Evolutionary conservation across 2,329 filamentous ascomycete genomes (phyloP), one percentile per base, ranked within the genome.

Genomic region (Exophiala sp.): DNA sequence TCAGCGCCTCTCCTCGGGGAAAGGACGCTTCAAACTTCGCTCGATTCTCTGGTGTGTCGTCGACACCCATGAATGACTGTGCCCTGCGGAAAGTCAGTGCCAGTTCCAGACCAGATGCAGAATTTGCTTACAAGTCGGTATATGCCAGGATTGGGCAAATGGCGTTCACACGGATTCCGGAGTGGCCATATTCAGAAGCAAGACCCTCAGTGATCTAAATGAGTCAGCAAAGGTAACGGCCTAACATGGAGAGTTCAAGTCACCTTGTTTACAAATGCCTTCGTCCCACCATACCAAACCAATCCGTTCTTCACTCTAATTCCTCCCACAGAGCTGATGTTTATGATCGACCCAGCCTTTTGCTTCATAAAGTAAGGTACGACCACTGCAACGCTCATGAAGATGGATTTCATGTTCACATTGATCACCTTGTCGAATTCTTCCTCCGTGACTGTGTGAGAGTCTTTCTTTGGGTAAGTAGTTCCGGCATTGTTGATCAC

Each of bases 401-500:
- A 69, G 33, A 69, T 62, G 18, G 65, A 64, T 29, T 64, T 63
- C 50, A 68, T 61, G 47, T 70, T 69, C 54, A 66, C 65, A 8
- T 59, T 53, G 60, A 70, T 66, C 48, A 69, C 65, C 38, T 65
- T 64, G 51, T 69, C 61, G 42, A 63, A 69, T 55, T 69, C 67
- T 3, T 56, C 55, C 35, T 63, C 57, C 2, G 66, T 64, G 1
- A 69, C 68, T 10, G 61, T 54, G 6, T 55, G 45, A 1, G 61
- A 63, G 1, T 65, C 62, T 62, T 69, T 54, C 20, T 56, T 57
- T 50, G 52, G 44, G 45, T 64, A 62, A 52, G 54, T 63, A 55
- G 63, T 52, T 8, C 89, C 90, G 0, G 89, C 91, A 69, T 95
- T 95, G 72, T 95, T 95, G 54, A 95, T 87, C 50, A 95, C 86